Evolutionary conservation across 345 rosid species (phyloP).

Genomic region (Murraya koenigii): DNA sequence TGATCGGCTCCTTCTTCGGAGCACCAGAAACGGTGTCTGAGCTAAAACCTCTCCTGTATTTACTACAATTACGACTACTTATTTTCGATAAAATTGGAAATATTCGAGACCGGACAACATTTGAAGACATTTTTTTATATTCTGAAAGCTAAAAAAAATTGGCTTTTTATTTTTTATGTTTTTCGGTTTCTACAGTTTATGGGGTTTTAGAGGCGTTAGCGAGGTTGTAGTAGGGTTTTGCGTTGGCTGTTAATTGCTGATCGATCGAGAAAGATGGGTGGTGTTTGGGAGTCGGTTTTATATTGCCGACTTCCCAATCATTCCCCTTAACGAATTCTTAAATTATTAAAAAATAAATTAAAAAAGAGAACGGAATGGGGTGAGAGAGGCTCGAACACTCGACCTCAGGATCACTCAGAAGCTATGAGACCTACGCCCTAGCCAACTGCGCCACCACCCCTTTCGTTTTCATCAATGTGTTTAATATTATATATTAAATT

Average conservation of each 20-base stretch:
- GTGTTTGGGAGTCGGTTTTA: conserved; percentile 36
- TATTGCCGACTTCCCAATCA: background rate
- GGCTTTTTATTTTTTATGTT: background rate
- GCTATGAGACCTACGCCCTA: conserved; percentile 99
- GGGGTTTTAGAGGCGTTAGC: background rate
- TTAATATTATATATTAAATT: no score
- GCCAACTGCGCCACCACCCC: conserved; percentile 99
- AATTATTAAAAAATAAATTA: no score
- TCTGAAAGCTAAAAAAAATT: no score
- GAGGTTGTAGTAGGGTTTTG: conserved; percentile 34
- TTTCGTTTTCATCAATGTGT: no score
- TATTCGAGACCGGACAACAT: conserved; percentile 53
- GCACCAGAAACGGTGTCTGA: conserved; percentile 41
- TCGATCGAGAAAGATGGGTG: background rate
- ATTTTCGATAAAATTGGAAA: conserved; percentile 21
- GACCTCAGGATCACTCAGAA: conserved; percentile 87
- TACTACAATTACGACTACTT: conserved; percentile 1
- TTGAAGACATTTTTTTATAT: conserved; percentile 42
- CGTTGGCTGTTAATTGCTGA: background rate
- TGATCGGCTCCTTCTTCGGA: conserved; percentile 36
- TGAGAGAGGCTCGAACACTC: conserved; percentile 98
- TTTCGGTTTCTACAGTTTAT: background rate
- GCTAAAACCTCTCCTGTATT: conserved; percentile 30
- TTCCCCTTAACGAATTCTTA: background rate
- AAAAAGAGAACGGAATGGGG: conserved; percentile 33